Evolutionary conservation across 352 stramenopile species (phyloP).

Genomic region (Phytopythium chamaehyphon): DNA sequence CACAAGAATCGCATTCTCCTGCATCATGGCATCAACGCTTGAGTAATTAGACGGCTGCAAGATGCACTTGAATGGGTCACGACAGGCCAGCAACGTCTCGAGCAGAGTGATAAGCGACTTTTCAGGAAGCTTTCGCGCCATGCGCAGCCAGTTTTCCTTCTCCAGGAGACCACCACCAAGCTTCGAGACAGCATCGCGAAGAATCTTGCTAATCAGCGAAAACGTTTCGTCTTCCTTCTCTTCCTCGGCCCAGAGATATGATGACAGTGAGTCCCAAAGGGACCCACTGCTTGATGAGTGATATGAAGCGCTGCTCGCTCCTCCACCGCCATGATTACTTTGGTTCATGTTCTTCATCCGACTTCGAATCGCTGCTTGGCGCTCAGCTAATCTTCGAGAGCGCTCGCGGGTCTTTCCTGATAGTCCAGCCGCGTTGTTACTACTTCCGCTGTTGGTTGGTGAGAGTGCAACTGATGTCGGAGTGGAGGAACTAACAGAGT

Average conservation of each 20-base stretch:
- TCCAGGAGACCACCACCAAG: constrained; percentile 74
- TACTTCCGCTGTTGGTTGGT: constrained; percentile 5
- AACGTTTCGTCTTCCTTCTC: constrained; percentile 78
- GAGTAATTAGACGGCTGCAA: constrained; percentile 38
- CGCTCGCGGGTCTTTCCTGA: constrained; percentile 77
- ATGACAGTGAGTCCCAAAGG: constrained; percentile 80
- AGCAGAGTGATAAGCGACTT: constrained; percentile 56
- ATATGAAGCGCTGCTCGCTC: constrained; percentile 13
- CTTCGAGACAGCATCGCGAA: constrained; percentile 67
- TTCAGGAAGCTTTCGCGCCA: constrained; percentile 75
- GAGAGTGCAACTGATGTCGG: constrained; percentile 3
- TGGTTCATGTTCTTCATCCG: constrained; percentile 79
- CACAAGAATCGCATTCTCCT: constrained; percentile 87
- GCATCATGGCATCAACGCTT: constrained; percentile 78
- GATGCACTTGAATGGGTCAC: constrained; percentile 78
- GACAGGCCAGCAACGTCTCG: constrained; percentile 69
- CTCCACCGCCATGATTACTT: constrained; percentile 34
- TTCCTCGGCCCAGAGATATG: constrained; percentile 81
- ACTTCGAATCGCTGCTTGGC: constrained; percentile 76
- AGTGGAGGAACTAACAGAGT: constrained; percentile 28
- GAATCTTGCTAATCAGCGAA: constrained; percentile 73
- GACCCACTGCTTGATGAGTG: constrained; percentile 36
- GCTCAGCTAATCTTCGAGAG: constrained; percentile 71
- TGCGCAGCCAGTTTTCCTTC: constrained; percentile 83
- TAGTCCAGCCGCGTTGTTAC: constrained; percentile 16